phyloP scores from a whole-genome alignment of 1,139 yeast species.

The Meyerozyma sp. region DNA sequence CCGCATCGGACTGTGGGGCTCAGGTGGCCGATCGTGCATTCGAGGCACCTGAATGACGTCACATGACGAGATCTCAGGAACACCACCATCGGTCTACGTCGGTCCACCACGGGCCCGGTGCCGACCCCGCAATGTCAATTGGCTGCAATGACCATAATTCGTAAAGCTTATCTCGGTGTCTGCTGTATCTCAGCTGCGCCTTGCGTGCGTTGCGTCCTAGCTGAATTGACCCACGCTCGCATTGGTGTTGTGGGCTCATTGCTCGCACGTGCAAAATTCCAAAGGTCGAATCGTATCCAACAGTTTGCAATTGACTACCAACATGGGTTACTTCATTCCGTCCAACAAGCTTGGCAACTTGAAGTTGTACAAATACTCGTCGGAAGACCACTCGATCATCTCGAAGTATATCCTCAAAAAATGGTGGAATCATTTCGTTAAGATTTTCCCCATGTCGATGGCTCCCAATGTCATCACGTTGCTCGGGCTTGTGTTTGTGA shows the following conservation, averaged over 20 bases:
- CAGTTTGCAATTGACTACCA: not conserved
- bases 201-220: not conserved
- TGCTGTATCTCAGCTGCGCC: not conserved
- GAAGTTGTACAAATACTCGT: conserved; percentile 61
- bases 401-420: conserved; percentile 73
- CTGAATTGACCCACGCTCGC: not conserved
- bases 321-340: conserved; percentile 74
- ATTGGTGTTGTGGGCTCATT: not conserved
- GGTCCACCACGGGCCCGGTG: no score
- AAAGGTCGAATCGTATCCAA: not conserved
- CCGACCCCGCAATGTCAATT: no score
- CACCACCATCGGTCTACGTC: no score
- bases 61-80: not conserved
- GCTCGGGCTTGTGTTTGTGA: conserved; percentile 66
- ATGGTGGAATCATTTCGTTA: conserved; percentile 72
- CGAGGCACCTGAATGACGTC: not conserved
- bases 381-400: conserved; percentile 77
- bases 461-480: conserved; percentile 88
- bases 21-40: not conserved
- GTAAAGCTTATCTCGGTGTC: not conserved
- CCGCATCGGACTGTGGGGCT: not conserved
- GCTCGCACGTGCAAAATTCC: not conserved
- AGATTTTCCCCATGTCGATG: conserved; percentile 75
- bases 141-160: not conserved
- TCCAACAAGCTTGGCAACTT: conserved; percentile 54